A percentile compares a stretch with the other conserved stretches of the same genome.
phyloP scores from a whole-genome alignment of 345 rosid species.

The Sonneratia caseolaris region DNA sequence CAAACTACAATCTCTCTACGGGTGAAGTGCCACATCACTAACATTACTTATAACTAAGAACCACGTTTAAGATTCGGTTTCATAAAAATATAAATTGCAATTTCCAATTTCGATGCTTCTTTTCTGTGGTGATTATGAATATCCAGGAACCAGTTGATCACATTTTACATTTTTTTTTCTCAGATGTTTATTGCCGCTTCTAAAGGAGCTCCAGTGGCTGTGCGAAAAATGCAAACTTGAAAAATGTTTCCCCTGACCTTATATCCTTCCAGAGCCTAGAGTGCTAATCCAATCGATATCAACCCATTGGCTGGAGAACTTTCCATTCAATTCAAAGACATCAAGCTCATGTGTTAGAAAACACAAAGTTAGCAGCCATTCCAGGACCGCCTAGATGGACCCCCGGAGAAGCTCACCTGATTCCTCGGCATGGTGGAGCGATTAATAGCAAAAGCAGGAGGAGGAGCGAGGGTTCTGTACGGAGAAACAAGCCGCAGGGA shows the following conservation, averaged over 20 bases:
- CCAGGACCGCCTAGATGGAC: background rate
- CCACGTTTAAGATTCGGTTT: background rate
- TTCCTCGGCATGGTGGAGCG: constrained; percentile 22
- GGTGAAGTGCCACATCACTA: background rate
- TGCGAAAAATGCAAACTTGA: background rate
- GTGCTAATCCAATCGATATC: background rate
- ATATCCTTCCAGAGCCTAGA: background rate
- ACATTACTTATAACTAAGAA: background rate
- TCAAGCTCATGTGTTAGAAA: background rate
- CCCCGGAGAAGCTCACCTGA: constrained; percentile 5
- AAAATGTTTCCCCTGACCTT: background rate
- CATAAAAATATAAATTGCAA: background rate
- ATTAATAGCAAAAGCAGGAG: constrained; percentile 10
- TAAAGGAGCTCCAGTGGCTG: background rate
- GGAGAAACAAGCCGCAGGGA: constrained; percentile 25
- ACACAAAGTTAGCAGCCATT: background rate
- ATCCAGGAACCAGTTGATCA: background rate
- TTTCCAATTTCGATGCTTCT: background rate
- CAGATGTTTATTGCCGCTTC: background rate
- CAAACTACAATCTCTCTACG: too few relatives aligned
- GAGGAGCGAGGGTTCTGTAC: constrained; percentile 16
- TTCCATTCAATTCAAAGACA: background rate
- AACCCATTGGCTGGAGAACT: background rate
- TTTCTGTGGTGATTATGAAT: background rate
- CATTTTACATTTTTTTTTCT: background rate